These are phyloP conservation scores for Giardia muris DNA, from an alignment of 208 protist species.

Conservation along the genomic window DNA sequence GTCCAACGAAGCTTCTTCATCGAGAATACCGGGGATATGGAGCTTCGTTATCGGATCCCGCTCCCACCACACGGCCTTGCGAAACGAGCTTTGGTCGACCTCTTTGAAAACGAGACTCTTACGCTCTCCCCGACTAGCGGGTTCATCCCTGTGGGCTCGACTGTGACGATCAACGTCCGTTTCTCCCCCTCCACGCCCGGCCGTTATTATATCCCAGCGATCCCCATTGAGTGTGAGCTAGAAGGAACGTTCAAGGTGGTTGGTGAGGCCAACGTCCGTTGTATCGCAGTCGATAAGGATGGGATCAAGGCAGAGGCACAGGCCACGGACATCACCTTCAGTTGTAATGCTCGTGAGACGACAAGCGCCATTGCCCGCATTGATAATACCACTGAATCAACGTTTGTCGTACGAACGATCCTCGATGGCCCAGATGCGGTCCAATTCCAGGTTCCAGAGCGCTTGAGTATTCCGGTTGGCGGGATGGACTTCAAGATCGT, in stretches of 20 bases:
- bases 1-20: not conserved
- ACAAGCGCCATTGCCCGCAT: not conserved
- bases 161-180: not conserved
- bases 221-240: not conserved
- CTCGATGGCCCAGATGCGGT: not conserved
- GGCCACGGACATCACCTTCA: not conserved
- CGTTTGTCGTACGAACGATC: conserved; percentile 10
- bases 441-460: conserved; percentile 22
- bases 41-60: not conserved
- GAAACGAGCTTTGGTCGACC: not conserved
- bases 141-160: not conserved
- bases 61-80: conserved; percentile 1
- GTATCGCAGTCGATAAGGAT: not conserved
- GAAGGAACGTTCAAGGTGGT: not conserved
- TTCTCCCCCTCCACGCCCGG: not conserved
- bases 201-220: not conserved
- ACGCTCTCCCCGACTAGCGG: not conserved
- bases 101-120: not conserved
- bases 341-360: not conserved
- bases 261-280: not conserved
- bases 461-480: conserved; percentile 11
- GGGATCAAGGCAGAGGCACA: not conserved
- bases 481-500: conserved; percentile 25
- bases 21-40: conserved; percentile 23
- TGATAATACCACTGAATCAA: not conserved